Evolutionary conservation across 352 stramenopile genomes (phyloP), one percentile per base, ranked within the genome.

Genomic region (Plasmopara viticola): DNA sequence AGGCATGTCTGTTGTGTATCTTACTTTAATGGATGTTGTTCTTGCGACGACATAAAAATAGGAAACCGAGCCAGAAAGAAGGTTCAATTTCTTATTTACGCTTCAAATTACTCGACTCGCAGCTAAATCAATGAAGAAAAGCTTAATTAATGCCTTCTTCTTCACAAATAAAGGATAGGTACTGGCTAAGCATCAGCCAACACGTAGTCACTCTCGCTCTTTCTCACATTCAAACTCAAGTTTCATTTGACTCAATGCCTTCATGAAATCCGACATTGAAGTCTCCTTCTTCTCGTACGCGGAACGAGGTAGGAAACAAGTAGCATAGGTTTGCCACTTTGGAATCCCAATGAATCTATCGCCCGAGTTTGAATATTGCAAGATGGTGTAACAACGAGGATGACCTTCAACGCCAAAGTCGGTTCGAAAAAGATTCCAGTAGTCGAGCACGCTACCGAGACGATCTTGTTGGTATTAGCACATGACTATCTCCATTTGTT

Each of bases 381-480:
- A 12, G 6, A 79, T 31, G 4, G 62, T 70, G 51, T 67, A 80
- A 60, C 75, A 86, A 2, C 68, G 65, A 34, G 70, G 59, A 34
- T 80, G 68, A 17, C 70, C 70, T 33, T 65, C 60, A 25, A 72
- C 62, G n/a, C 44, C 38, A 43, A 86, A 86, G 48, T 80, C 78
- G 7, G 47, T 28, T 29, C 62, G 64, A 44, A 77, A 86, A 9
- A 70, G 14, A 1, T 68, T 52, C 12, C 48, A 55, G 53, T 67
- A 84, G 48, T 87, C 76, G 2, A 45, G n/a, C 1, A 83, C 68
- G 6, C 62, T 63, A 4, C 66, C 69, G 0, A 78, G 40, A 39
- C 76, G 85, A 46, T 85, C 74, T 28, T 74, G 59, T 45, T 72
- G 67, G 55, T 82, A 67, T 20, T 72, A 54, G 31, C 76, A 87